Conservation (phyloP, 2,329 filamentous ascomycete genomes). For the Alternaria gaisen region DNA sequence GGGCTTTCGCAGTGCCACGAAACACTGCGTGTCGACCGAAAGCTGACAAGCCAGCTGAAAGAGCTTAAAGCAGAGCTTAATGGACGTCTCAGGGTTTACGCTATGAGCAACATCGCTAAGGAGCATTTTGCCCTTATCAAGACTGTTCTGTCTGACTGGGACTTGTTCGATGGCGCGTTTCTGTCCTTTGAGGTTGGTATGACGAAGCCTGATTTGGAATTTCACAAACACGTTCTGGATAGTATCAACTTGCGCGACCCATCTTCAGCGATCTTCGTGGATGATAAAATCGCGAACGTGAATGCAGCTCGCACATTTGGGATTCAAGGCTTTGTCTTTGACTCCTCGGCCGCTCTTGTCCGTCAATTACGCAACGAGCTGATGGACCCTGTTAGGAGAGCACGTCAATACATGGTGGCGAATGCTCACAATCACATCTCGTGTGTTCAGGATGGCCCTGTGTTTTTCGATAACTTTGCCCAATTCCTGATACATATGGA, state of each 20-base stretch:
- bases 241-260: constrained; percentile 21
- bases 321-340: constrained; percentile 39
- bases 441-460: constrained; percentile 28
- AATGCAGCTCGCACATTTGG: constrained; percentile 33
- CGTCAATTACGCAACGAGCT: constrained; percentile 27
- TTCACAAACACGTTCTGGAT: constrained; percentile 45
- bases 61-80: constrained; percentile 23
- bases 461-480: constrained; percentile 39
- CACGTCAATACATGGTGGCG: constrained; percentile 25
- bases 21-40: constrained; percentile 35
- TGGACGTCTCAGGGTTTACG: constrained; percentile 33
- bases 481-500: constrained; percentile 42
- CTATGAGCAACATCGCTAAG: constrained; percentile 46
- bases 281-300: constrained; percentile 34
- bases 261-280: constrained; percentile 38
- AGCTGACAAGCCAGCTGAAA: constrained; percentile 31
- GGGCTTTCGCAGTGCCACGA: constrained; percentile 41
- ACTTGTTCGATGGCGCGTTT: constrained; percentile 48
- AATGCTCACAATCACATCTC: constrained; percentile 30
- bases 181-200: constrained; percentile 46
- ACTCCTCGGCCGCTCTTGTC: constrained; percentile 16
- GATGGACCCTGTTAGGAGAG: constrained; percentile 30
- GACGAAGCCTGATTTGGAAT: constrained; percentile 48
- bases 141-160: constrained; percentile 38
- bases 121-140: constrained; percentile 39